Evolutionary conservation across 257 asterid species (phyloP).

Genomic region (Eustoma russellianum): DNA sequence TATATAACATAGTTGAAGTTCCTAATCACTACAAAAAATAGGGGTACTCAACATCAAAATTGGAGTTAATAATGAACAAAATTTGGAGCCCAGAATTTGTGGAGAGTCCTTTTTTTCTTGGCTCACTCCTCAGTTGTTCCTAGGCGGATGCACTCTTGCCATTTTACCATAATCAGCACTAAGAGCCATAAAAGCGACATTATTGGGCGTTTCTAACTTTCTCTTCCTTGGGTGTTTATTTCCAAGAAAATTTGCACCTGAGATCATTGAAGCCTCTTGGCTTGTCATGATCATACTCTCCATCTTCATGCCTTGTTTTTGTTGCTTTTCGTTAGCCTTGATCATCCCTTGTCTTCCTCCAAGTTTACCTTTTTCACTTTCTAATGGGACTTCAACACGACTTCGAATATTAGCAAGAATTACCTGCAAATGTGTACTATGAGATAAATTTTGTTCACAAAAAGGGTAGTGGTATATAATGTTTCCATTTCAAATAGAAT

Average conservation of each 20-base stretch:
- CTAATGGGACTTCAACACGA: no score
- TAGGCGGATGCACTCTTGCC: conserved; percentile 8
- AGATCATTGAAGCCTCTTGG: neutral
- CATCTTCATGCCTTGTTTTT: neutral
- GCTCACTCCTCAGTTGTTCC: conserved; percentile 2
- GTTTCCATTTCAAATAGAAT: no score
- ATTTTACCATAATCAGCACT: conserved; percentile 5
- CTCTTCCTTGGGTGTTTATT: neutral
- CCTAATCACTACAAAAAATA: no score
- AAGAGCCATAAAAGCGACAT: conserved; percentile 1
- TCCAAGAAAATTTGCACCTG: neutral
- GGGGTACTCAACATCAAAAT: no score
- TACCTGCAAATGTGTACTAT: neutral
- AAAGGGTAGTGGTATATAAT: no score
- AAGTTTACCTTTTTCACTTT: neutral
- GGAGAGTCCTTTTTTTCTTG: no score
- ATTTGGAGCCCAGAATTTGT: neutral
- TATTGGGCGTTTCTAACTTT: neutral
- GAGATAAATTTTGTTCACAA: no score
- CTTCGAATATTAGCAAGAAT: neutral
- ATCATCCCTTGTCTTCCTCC: conserved; percentile 4
- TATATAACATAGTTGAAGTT: neutral
- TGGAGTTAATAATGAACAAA: neutral
- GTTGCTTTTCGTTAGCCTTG: neutral
- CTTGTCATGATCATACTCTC: neutral